A percentile compares a stretch with the other conserved stretches of the same genome.
Evolutionary conservation across 139 green algal species (phyloP).

Genomic region (Tetraselmis striata): DNA sequence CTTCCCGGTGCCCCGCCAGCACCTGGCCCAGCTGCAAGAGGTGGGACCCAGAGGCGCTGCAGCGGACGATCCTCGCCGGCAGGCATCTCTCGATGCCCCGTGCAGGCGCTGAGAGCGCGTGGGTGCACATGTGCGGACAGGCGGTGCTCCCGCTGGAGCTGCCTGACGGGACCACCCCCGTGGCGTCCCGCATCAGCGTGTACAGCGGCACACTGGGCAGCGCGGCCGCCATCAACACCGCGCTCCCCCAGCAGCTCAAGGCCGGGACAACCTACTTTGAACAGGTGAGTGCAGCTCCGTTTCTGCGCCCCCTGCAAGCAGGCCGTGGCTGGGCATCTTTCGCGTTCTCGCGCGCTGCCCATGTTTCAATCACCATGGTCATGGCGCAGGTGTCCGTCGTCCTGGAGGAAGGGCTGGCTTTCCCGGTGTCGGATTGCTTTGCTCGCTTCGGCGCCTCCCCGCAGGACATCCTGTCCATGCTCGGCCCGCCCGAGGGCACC

Average conservation of each 20-base stretch:
- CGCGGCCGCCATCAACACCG: slow-evolving; percentile 1
- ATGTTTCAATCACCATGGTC: no score
- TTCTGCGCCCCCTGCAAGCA: no score
- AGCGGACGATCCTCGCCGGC: no score
- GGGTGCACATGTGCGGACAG: no score
- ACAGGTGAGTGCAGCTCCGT: no score
- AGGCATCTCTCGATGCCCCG: no score
- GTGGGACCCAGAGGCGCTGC: neutral
- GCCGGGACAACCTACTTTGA: slow-evolving; percentile 22
- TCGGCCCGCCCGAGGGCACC: slow-evolving; percentile 29
- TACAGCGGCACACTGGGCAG: slow-evolving; percentile 15
- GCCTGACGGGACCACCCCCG: slow-evolving; percentile 30
- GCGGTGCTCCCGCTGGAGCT: slow-evolving; percentile 16
- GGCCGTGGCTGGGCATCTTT: no score
- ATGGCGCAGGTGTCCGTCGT: neutral
- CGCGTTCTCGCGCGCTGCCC: no score
- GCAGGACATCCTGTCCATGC: slow-evolving; percentile 40
- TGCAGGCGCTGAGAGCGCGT: no score
- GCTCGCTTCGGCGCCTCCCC: slow-evolving; percentile 33
- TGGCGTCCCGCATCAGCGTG: slow-evolving; percentile 32
- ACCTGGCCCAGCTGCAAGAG: neutral
- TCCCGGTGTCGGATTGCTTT: slow-evolving; percentile 9
- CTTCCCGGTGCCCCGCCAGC: slow-evolving; percentile 21
- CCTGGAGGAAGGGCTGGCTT: slow-evolving; percentile 16
- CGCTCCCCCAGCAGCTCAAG: slow-evolving; percentile 20